Evolutionary conservation across 2,329 filamentous ascomycete genomes (phyloP), one percentile per base, ranked within the genome.

Genomic region (Stemphylium beticola): DNA sequence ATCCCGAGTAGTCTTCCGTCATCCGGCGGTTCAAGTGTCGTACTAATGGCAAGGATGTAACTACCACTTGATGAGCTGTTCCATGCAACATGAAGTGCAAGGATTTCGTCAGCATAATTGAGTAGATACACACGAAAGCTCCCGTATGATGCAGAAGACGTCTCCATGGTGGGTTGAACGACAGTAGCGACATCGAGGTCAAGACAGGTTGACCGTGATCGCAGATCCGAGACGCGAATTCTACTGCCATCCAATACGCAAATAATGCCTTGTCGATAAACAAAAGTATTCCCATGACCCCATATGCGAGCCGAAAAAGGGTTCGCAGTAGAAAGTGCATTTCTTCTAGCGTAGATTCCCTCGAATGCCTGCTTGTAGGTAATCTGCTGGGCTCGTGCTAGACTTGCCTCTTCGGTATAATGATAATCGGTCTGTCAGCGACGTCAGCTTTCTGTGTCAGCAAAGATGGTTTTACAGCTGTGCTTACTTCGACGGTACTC

Each of bases 291-390:
- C 3, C 82, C 87, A 47, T 84, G 77, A 3, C 82, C 88, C 29
- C 91, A 67, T 0, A 87, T 76, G 2, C 82, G 82, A 14, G 83
- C 82, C 0, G 84, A 80, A 67, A 85, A 91, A 0, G 90, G 90
- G 29, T 79, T 74, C 4, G 86, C 87, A 18, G 79, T 80, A 3
- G 85, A 80, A 42, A 90, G 77, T 18, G 89, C 86, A 46, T 83
- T 74, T 47, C 83, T 80, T 43, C 86, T 79, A 67, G 88, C 87
- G 56, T 85, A 83, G 9, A 88, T 77, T 40, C 82, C 79, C n/a
- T 84, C 81, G 15, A 91, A 71, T 0, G 83, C 84, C 36, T 78
- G 71, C 31, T 81, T 79, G 71, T 83, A 87, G 2, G 73, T 76
- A 15, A 73, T 72, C 38, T 73, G 65, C 56, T 74, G 44, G 7